Base-by-base conservation (phyloP, 805 yeast species). In the Vanderwaltozyma tropicalis region DNA sequence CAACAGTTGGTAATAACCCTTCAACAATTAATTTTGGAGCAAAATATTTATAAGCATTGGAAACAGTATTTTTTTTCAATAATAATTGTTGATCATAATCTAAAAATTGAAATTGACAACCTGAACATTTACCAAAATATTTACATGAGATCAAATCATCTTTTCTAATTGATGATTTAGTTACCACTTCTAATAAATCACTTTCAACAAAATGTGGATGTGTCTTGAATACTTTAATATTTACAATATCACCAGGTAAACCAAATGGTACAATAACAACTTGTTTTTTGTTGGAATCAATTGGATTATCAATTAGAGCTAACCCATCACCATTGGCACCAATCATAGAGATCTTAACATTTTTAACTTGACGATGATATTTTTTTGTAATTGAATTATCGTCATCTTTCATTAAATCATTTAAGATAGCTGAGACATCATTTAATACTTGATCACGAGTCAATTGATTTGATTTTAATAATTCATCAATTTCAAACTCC, bases 121-220 rank as follows among this genome's bases (percentile, higher is more conserved):
- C 97, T 1, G 95, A 84, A 58, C 96, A 88, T 45, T 76, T 75
- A 12, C 95, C 95, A 63, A 89, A 92, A 63, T 92, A 92, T 45
- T 74, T 69, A 46, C 71, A 71, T 40, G 80, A 75, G 37, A 82
- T 67, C 5, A 64, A 55, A 48, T 82, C 79, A 42, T 84, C 68
- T 34, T 74, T 60, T 45, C 84, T 52, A 74, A 62, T 32, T 47
- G 55, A 3, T 44, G 80, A 68, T 2, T 65, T 49, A 43, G 62
- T 39, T 3, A 63, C 49, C 4, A 85, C 71, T 28, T 67, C 59
- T 16, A 84, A 53, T 36, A 88, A 61, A 54, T 89, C 96, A 10
- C 82, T 68, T 51, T 84, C 94, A 35, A 75, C 82, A 57, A 76
- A 80, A 29, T 62, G 63, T 26, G 85, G 83, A 52, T 84, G 85